Evolutionary conservation across 2,329 filamentous ascomycete genomes (phyloP).

Genomic region (Cercospora zeae-maydis): DNA sequence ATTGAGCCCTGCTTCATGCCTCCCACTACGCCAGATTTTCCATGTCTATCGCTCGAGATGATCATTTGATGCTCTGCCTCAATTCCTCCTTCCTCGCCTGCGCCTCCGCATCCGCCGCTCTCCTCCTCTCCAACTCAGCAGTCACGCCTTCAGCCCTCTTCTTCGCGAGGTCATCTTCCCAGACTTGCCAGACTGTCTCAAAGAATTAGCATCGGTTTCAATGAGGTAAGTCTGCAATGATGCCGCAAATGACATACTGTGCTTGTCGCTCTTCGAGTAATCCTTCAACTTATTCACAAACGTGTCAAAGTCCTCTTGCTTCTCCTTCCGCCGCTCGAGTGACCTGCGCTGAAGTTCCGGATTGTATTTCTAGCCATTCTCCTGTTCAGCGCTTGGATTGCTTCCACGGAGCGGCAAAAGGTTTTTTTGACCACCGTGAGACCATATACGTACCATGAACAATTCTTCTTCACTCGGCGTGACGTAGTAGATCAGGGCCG

Average conservation of each 20-base stretch:
- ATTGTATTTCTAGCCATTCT: constrained; percentile 65
- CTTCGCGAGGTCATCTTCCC: constrained; percentile 34
- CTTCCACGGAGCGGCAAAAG: neutral
- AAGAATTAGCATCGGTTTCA: neutral
- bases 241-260: constrained; percentile 59
- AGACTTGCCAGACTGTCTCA: constrained; percentile 36
- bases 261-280: constrained; percentile 85
- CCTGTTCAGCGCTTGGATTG: neutral
- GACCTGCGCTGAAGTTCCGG: constrained; percentile 88
- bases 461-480: constrained; percentile 87
- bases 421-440: neutral
- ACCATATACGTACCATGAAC: constrained; percentile 54
- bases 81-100: constrained; percentile 35
- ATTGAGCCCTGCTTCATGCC: neutral
- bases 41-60: neutral
- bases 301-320: constrained; percentile 81
- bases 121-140: constrained; percentile 33
- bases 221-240: neutral
- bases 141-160: constrained; percentile 26
- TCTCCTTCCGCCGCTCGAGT: constrained; percentile 71
- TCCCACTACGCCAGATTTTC: neutral
- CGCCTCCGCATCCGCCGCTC: constrained; percentile 29
- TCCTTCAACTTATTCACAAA: constrained; percentile 83
- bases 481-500: constrained; percentile 74
- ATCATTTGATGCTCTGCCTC: constrained; percentile 32